Evolutionary conservation across 371 early-diverging fungal species (phyloP).

Genomic region (Cokeromyces recurvatus): DNA sequence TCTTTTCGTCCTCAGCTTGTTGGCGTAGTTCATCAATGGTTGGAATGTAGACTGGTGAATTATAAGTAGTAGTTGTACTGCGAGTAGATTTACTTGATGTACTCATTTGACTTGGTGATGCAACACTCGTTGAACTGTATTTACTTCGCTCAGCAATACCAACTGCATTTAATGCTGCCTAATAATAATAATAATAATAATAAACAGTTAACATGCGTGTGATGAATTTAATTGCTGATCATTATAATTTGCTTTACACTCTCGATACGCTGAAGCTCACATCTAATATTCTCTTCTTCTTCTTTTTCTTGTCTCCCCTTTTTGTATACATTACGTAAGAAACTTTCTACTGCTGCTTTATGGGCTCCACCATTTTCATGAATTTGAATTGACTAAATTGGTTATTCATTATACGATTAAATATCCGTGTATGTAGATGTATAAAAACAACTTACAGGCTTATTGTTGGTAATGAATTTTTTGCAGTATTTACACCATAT

Average conservation of each 20-base stretch:
- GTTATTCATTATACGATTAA: background rate
- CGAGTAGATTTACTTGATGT: background rate
- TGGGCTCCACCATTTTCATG: conserved; percentile 69
- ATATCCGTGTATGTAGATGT: conserved; percentile 1
- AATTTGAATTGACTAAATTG: conserved; percentile 50
- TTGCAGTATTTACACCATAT: conserved; percentile 76
- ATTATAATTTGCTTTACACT: too few species aligned
- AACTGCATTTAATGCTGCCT: too few species aligned
- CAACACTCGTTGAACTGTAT: too few species aligned
- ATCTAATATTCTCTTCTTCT: conserved; percentile 44
- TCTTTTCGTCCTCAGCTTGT: conserved; percentile 8
- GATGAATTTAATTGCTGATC: too few species aligned
- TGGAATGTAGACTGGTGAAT: conserved; percentile 18
- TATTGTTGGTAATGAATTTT: conserved; percentile 70
- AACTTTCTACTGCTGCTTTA: conserved; percentile 65
- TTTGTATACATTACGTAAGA: conserved; percentile 61
- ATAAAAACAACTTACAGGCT: conserved; percentile 56
- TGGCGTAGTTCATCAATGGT: conserved; percentile 13
- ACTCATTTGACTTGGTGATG: background rate
- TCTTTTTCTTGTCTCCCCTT: conserved; percentile 51
- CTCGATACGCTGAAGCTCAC: conserved; percentile 61
- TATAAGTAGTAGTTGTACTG: background rate
- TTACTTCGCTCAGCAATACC: too few species aligned
- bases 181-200: too few species aligned
- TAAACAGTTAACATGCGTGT: too few species aligned